Percentiles rank a stretch among this genome's conserved stretches.
Evolutionary conservation across 1,139 yeast species (phyloP).

Genomic region (Citeromyces siamensis): DNA sequence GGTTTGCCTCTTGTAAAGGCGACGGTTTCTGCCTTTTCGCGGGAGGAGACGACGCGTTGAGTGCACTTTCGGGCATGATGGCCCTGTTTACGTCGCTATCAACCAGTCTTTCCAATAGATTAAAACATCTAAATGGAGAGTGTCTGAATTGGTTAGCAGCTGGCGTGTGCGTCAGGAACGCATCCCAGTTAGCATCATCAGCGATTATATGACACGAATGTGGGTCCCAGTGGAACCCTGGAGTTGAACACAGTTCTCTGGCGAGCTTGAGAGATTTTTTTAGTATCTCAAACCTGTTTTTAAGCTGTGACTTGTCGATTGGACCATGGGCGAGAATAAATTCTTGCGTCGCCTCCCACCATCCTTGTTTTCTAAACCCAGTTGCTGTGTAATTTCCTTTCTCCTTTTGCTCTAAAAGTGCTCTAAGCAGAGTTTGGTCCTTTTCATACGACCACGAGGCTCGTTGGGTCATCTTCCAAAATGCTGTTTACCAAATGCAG

Average conservation of each 20-base stretch:
- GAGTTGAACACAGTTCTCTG: not conserved
- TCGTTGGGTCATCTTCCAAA: not conserved
- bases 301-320: not conserved
- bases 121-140: not conserved
- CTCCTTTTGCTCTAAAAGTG: not conserved
- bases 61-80: not conserved
- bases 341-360: conserved; percentile 1
- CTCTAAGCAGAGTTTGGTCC: not conserved
- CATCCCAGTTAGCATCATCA: not conserved
- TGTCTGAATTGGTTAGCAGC: conserved; percentile 1
- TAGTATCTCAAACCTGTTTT: not conserved
- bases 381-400: not conserved
- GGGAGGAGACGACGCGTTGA: not conserved
- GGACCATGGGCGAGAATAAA: not conserved
- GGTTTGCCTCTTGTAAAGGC: not conserved
- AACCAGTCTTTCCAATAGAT: not conserved
- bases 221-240: conserved; percentile 1
- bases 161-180: conserved; percentile 1
- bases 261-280: not conserved
- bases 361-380: not conserved
- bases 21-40: not conserved
- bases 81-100: not conserved
- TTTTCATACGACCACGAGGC: conserved; percentile 1
- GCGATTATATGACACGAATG: not conserved
- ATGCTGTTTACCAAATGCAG: too few species aligned